Evolutionary conservation across 2,329 filamentous ascomycete genomes (phyloP).

Genomic region (Aspergillus sp.): DNA sequence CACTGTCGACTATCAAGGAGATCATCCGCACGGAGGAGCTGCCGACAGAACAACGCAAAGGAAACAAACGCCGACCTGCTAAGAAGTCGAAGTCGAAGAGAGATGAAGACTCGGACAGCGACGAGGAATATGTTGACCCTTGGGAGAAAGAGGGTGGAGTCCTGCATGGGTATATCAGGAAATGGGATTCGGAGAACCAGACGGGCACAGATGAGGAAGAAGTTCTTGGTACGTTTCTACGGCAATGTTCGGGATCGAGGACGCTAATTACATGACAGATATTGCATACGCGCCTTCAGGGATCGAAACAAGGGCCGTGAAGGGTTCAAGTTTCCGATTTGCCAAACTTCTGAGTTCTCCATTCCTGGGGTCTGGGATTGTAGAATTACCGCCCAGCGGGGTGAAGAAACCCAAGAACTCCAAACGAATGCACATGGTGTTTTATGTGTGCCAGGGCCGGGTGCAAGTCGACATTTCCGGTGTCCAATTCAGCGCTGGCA

Average conservation of each 20-base stretch:
- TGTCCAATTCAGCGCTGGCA: conserved; percentile 71
- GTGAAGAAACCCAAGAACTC: conserved; percentile 90
- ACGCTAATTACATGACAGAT: conserved; percentile 39
- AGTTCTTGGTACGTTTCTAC: conserved; percentile 33
- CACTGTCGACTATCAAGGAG: conserved; percentile 70
- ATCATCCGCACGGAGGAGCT: conserved; percentile 71
- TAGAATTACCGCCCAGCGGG: conserved; percentile 79
- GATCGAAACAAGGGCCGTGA: conserved; percentile 57
- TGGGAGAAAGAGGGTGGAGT: conserved; percentile 46
- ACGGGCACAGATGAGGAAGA: conserved; percentile 38
- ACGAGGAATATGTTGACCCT: conserved; percentile 37
- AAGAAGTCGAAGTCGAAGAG: conserved; percentile 34
- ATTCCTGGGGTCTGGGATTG: conserved; percentile 86
- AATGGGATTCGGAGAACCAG: conserved; percentile 42
- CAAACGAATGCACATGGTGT: conserved; percentile 94
- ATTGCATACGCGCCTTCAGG: conserved; percentile 58
- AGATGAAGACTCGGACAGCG: conserved; percentile 37
- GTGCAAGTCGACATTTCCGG: conserved; percentile 68
- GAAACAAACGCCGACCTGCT: conserved; percentile 33
- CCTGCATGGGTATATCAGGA: conserved; percentile 42
- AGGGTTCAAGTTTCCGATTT: conserved; percentile 74
- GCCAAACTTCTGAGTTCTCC: conserved; percentile 80
- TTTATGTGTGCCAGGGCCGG: conserved; percentile 82
- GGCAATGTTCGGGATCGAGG: neutral
- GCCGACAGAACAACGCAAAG: conserved; percentile 40